Conservation (phyloP, 257 asterid genomes). For the Hygrophila difformis region DNA sequence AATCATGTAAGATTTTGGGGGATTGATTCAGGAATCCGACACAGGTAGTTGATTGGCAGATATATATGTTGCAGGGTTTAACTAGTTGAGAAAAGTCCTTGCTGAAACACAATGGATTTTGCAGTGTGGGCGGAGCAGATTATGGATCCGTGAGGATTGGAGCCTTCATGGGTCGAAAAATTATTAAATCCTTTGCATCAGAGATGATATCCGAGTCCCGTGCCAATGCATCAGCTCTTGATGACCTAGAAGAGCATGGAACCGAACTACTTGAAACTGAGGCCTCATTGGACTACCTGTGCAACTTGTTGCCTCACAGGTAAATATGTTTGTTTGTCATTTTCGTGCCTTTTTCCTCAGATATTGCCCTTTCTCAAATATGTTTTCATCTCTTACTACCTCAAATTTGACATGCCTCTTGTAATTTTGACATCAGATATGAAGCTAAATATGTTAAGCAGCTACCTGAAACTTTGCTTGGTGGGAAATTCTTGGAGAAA, state of each 20-base stretch:
- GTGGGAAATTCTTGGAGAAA: slow-evolving; percentile 65
- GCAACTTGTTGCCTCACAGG: slow-evolving; percentile 96
- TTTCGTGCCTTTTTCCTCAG: too few relatives aligned
- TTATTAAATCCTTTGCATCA: slow-evolving; percentile 61
- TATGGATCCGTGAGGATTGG: slow-evolving; percentile 96
- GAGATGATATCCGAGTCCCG: slow-evolving; percentile 35
- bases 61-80: too few relatives aligned
- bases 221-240: slow-evolving; percentile 46
- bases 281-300: slow-evolving; percentile 81
- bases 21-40: slow-evolving; percentile 92
- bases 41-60: slow-evolving; percentile 32
- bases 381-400: too few relatives aligned
- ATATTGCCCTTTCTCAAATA: too few relatives aligned
- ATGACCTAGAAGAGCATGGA: slow-evolving; percentile 76
- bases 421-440: slow-evolving; percentile 33
- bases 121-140: slow-evolving; percentile 97
- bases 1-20: slow-evolving; percentile 92
- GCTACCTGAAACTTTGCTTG: slow-evolving; percentile 63
- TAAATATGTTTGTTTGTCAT: too few relatives aligned
- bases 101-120: slow-evolving; percentile 9
- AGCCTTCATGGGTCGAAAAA: slow-evolving; percentile 97
- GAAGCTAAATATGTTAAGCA: slow-evolving; percentile 81
- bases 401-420: background rate
- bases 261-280: slow-evolving; percentile 70
- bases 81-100: too few relatives aligned